phyloP scores from a whole-genome alignment of 1,284 basidiomycete genomes.

The Polyporus tsugae region DNA sequence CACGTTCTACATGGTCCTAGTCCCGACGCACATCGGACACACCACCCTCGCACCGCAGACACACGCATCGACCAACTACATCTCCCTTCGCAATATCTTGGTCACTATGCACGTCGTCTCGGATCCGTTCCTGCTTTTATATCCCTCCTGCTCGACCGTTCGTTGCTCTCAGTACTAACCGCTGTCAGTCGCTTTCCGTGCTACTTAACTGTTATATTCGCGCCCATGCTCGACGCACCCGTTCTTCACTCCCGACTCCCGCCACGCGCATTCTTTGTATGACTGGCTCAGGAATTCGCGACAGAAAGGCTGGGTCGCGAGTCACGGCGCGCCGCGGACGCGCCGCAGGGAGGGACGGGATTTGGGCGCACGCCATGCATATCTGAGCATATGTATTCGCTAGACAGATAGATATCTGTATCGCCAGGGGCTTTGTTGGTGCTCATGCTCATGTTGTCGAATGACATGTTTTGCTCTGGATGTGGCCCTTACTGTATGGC shows the following conservation, averaged over 20 bases:
- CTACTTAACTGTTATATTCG: constrained; percentile 14
- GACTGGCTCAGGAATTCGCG: constrained; percentile 21
- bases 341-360: constrained; percentile 27
- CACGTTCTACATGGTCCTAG: constrained; percentile 15
- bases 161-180: neutral
- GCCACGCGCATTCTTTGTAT: neutral
- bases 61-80: constrained; percentile 15
- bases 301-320: constrained; percentile 18
- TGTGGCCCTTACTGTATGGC: too few relatives aligned
- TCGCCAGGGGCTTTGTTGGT: constrained; percentile 22
- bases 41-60: constrained; percentile 1
- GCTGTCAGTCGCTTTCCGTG: neutral
- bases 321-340: constrained; percentile 27
- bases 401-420: constrained; percentile 29
- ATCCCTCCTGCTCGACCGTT: neutral
- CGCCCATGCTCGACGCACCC: constrained; percentile 33
- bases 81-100: constrained; percentile 4
- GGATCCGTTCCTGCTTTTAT: constrained; percentile 13
- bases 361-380: constrained; percentile 16
- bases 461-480: neutral
- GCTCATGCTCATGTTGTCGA: neutral
- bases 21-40: constrained; percentile 12
- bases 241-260: constrained; percentile 20
- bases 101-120: constrained; percentile 6
- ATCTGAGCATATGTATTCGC: constrained; percentile 23